Conservation (phyloP, 441 rosid genomes). For the Corymbia calophylla region DNA sequence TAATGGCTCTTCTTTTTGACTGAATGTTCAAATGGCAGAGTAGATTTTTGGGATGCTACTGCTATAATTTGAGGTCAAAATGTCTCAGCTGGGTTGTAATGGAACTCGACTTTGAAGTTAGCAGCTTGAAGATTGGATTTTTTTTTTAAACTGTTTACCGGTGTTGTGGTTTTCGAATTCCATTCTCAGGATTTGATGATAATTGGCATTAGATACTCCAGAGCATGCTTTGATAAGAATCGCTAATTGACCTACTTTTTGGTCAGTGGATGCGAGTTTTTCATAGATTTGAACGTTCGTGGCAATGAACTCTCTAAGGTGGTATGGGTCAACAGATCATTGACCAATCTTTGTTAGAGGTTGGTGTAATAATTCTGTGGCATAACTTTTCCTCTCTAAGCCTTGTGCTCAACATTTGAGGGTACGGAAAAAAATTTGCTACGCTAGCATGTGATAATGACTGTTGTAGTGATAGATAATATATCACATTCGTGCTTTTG, state of each 20-base stretch:
- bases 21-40: conserved; percentile 2
- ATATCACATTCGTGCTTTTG: background rate
- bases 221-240: background rate
- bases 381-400: background rate
- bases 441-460: background rate
- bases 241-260: background rate
- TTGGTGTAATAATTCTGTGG: background rate
- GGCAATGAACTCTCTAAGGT: background rate
- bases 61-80: background rate
- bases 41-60: background rate
- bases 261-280: background rate
- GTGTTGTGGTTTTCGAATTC: background rate
- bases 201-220: background rate
- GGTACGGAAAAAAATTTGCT: background rate
- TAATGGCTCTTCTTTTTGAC: conserved; percentile 16
- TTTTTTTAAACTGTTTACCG: background rate
- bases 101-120: background rate
- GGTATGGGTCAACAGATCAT: background rate
- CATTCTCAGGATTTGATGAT: background rate
- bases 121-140: background rate
- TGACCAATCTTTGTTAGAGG: background rate
- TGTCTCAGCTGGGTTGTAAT: background rate
- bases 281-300: background rate
- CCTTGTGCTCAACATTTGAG: background rate
- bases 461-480: background rate